phyloP scores from a whole-genome alignment of 345 rosid genomes.

The Odontarrhena argentea region DNA sequence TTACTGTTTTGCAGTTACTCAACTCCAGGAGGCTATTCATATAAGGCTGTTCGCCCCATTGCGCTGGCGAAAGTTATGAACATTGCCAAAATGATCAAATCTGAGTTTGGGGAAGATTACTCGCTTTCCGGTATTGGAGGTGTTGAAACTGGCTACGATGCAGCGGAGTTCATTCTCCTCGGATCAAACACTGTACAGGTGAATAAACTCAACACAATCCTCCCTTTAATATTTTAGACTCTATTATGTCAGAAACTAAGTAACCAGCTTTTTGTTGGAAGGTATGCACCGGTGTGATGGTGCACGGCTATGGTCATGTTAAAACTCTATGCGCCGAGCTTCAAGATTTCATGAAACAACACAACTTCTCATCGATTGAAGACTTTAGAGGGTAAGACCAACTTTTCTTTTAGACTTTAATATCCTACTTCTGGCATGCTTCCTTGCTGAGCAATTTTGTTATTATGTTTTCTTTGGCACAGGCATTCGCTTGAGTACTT shows the following conservation, averaged over 20 bases:
- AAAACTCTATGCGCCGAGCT: constrained; percentile 81
- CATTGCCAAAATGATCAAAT: constrained; percentile 86
- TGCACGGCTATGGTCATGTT: constrained; percentile 93
- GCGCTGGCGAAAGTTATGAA: constrained; percentile 91
- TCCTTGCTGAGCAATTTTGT: constrained; percentile 6
- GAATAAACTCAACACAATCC: constrained; percentile 5
- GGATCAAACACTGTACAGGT: constrained; percentile 98
- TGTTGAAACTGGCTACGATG: constrained; percentile 89
- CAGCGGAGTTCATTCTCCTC: constrained; percentile 92
- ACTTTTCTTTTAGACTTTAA: neutral
- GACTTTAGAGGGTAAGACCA: constrained; percentile 86
- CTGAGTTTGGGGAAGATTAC: constrained; percentile 61
- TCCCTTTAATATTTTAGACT: neutral
- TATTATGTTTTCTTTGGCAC: constrained; percentile 4
- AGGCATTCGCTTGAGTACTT: constrained; percentile 86
- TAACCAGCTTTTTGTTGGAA: constrained; percentile 32
- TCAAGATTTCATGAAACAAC: constrained; percentile 84
- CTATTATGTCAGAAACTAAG: neutral
- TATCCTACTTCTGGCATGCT: neutral
- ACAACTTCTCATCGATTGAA: constrained; percentile 76
- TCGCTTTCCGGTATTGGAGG: constrained; percentile 97
- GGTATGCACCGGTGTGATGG: constrained; percentile 99
- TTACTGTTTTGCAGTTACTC: constrained; percentile 64
- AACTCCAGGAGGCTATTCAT: constrained; percentile 97
- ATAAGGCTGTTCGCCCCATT: constrained; percentile 92